phyloP scores from a whole-genome alignment of 1,139 yeast species.

The Candida pseudocylindracea region DNA sequence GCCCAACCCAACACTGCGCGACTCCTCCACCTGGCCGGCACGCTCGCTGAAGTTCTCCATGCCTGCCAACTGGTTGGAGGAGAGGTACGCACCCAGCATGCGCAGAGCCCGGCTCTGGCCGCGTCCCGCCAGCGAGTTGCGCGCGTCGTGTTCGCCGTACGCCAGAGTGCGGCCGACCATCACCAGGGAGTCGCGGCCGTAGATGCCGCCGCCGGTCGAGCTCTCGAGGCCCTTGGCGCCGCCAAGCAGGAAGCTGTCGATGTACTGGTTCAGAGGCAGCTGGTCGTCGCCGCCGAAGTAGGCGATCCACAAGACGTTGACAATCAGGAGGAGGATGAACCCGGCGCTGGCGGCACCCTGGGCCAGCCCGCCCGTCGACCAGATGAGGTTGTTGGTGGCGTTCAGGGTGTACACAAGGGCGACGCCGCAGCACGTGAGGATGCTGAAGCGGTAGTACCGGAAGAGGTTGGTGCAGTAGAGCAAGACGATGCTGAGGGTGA shows the following conservation, averaged over 20 bases:
- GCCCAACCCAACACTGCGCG: conserved; percentile 2
- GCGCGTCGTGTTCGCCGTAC: no score
- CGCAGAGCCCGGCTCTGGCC: no score
- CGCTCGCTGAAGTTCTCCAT: conserved; percentile 25
- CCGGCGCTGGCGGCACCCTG: conserved; percentile 85
- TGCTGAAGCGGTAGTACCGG: conserved; percentile 47
- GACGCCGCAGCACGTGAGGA: conserved; percentile 30
- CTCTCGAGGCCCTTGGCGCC: no score
- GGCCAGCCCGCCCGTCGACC: conserved; percentile 35
- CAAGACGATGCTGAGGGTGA: conserved; percentile 30
- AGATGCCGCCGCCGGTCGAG: no score
- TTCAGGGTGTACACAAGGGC: conserved; percentile 73
- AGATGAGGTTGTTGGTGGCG: conserved; percentile 60
- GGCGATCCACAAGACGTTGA: conserved; percentile 63
- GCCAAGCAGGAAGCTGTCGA: conserved; percentile 37
- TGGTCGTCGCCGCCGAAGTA: conserved; percentile 73
- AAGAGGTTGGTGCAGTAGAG: conserved; percentile 47
- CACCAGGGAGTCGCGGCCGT: no score
- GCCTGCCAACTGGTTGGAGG: conserved; percentile 32
- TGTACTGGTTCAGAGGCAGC: conserved; percentile 60
- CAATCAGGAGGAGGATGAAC: conserved; percentile 57
- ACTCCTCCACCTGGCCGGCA: background rate
- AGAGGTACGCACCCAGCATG: conserved; percentile 14
- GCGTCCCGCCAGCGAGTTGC: no score
- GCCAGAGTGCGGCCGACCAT: no score